Evolutionary conservation across 805 yeast species (phyloP), one percentile per base, ranked within the genome.

Genomic region (Nakazawaea ernobii): DNA sequence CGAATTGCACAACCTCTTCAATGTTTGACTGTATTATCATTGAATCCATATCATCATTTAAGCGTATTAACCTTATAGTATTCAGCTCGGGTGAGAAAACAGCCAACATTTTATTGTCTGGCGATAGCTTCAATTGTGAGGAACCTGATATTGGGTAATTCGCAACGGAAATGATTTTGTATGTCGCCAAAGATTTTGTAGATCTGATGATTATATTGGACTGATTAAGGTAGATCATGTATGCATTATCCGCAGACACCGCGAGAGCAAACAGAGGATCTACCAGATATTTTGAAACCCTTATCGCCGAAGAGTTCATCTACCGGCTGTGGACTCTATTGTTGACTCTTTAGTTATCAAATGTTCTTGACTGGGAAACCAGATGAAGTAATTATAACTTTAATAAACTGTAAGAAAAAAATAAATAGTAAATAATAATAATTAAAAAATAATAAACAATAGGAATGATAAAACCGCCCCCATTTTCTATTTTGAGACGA

Each of bases 1-100:
- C 43, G 10, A 46, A 30, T 8, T 36, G 10, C n/a, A 24, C 42
- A 10, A 46, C 35, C 17, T 46, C 38, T 32, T 46, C 49, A 4
- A 46, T 14, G 11, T 10, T 26, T 10, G 41, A 28, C 13, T 40
- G 49, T 11, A 9, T 20, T 10, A 46, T 29, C 4, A 13, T 13
- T 13, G 17, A 17, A 8, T 28, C 38, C 10, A n/a, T 17, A 11
- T 41, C 42, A 20, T 29, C 27, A 11, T 39, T 35, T n/a, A 45
- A 35, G 9, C 30, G 14, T 5, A 39, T 17, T 1, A 45, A 6
- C 11, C 20, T 26, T 6, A 45, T 32, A 8, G 37, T 5, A 26
- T 39, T 44, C 9, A 15, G 27, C 11, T 10, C 30, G 26, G 10
- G 9, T 14, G 11, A 4, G 6, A 26, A 14, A 5, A 20, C 44